Conservation (phyloP, 192 early-diverging fungal species). For the Allomyces macrogynus region DNA sequence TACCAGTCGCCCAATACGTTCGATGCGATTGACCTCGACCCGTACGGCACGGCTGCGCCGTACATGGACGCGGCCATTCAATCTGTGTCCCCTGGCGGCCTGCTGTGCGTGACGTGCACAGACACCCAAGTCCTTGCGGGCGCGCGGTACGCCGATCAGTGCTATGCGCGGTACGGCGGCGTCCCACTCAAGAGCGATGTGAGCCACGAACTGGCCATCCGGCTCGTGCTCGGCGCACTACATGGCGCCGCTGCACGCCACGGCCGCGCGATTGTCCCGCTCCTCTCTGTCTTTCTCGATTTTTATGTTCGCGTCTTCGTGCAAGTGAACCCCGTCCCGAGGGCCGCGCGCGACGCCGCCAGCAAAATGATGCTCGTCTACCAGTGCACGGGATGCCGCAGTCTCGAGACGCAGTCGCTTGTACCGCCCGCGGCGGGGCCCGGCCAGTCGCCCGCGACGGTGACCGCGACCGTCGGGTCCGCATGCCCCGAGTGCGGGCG, state of each 20-base stretch:
- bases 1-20: conserved; percentile 46
- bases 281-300: conserved; percentile 86
- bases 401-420: conserved; percentile 47
- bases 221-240: conserved; percentile 65
- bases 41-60: conserved; percentile 86
- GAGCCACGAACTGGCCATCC: conserved; percentile 86
- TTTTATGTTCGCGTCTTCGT: conserved; percentile 97
- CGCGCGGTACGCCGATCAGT: conserved; percentile 63
- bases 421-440: too few species aligned
- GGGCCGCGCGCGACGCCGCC: conserved; percentile 49
- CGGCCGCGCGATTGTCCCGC: conserved; percentile 61
- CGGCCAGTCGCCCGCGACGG: conserved; percentile 26
- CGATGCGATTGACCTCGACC: conserved; percentile 85
- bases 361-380: conserved; percentile 69
- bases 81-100: conserved; percentile 63
- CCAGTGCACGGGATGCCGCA: conserved; percentile 63
- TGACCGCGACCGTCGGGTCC: conserved; percentile 25
- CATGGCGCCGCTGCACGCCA: conserved; percentile 70
- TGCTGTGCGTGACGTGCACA: conserved; percentile 94
- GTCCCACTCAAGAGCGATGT: conserved; percentile 70
- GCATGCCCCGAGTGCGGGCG: conserved; percentile 56
- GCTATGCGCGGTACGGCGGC: conserved; percentile 84
- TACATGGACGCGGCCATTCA: conserved; percentile 91
- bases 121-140: conserved; percentile 88
- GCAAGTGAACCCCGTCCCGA: conserved; percentile 51